Evolutionary conservation across 1,139 yeast species (phyloP).

Genomic region (Lodderomyces pseudojiufengensis): DNA sequence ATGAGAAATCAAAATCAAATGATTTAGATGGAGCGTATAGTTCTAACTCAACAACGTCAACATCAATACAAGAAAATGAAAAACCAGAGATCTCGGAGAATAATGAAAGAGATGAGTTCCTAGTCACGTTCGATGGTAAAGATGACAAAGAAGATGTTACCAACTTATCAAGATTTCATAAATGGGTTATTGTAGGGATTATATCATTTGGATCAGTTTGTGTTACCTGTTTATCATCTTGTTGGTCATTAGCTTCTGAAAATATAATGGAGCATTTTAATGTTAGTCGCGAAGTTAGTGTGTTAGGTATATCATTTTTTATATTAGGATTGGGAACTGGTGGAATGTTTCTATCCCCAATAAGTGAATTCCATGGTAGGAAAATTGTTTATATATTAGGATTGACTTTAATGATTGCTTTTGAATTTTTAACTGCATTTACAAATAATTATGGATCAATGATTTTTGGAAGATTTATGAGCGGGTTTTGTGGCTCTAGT

Average conservation of each 20-base stretch:
- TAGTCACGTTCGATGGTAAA: slow-evolving; percentile 23
- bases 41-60: too few relatives aligned
- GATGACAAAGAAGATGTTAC: slow-evolving; percentile 27
- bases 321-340: slow-evolving; percentile 33
- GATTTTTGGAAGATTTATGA: slow-evolving; percentile 28
- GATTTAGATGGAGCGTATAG: too few relatives aligned
- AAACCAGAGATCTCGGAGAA: background rate
- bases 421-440: slow-evolving; percentile 29
- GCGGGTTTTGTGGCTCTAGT: slow-evolving; percentile 33
- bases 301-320: slow-evolving; percentile 28
- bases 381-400: slow-evolving; percentile 26
- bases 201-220: slow-evolving; percentile 25
- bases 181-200: slow-evolving; percentile 27
- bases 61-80: background rate
- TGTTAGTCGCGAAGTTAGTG: slow-evolving; percentile 25
- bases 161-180: slow-evolving; percentile 20
- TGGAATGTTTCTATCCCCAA: slow-evolving; percentile 31
- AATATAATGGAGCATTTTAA: slow-evolving; percentile 23
- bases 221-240: slow-evolving; percentile 31
- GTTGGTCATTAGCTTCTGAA: slow-evolving; percentile 29
- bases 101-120: slow-evolving; percentile 10
- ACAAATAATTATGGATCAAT: slow-evolving; percentile 26
- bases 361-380: slow-evolving; percentile 33
- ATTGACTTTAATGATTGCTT: slow-evolving; percentile 19
- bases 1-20: too few relatives aligned